A percentile compares a stretch with the other conserved stretches of the same genome.
Conservation (phyloP, 805 yeast species). For the Spathaspora sp. region DNA sequence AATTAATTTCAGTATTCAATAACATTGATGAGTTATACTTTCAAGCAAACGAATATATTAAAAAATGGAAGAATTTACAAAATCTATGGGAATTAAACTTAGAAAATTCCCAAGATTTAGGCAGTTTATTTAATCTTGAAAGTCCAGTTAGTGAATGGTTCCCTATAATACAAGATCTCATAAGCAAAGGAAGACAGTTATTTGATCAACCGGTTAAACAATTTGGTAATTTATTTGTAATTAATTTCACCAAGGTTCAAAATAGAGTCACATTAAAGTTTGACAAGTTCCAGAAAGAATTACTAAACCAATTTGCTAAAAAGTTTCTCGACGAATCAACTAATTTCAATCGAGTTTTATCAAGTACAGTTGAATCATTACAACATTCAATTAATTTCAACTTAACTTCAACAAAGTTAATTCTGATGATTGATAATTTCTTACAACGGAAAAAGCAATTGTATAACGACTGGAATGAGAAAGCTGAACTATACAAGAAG, state of each 20-base stretch:
- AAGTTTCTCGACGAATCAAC: conserved; percentile 28
- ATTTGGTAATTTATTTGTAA: conserved; percentile 35
- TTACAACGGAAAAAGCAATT: conserved; percentile 7
- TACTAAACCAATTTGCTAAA: conserved; percentile 39
- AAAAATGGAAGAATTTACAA: conserved; percentile 55
- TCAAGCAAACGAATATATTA: conserved; percentile 33
- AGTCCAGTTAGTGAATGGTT: conserved; percentile 40
- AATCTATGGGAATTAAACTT: conserved; percentile 53
- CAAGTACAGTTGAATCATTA: conserved; percentile 9
- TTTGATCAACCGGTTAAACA: conserved; percentile 44
- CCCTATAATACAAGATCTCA: conserved; percentile 39
- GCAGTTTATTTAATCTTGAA: conserved; percentile 16
- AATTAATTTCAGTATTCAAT: not conserved
- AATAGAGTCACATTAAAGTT: conserved; percentile 49
- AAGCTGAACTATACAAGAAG: conserved; percentile 10
- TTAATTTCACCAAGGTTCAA: conserved; percentile 55
- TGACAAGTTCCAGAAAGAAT: conserved; percentile 54
- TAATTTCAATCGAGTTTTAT: conserved; percentile 18
- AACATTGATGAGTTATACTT: conserved; percentile 22
- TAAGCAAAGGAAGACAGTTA: conserved; percentile 31
- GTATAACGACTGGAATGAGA: conserved; percentile 13
- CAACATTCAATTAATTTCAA: conserved; percentile 35
- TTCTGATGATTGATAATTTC: conserved; percentile 33
- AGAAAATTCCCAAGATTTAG: conserved; percentile 36
- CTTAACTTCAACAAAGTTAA: conserved; percentile 29